A percentile compares a stretch with the other conserved stretches of the same genome.
Conservation (phyloP, 2,329 filamentous ascomycete species). For the Trematosphaeria pertusa region DNA sequence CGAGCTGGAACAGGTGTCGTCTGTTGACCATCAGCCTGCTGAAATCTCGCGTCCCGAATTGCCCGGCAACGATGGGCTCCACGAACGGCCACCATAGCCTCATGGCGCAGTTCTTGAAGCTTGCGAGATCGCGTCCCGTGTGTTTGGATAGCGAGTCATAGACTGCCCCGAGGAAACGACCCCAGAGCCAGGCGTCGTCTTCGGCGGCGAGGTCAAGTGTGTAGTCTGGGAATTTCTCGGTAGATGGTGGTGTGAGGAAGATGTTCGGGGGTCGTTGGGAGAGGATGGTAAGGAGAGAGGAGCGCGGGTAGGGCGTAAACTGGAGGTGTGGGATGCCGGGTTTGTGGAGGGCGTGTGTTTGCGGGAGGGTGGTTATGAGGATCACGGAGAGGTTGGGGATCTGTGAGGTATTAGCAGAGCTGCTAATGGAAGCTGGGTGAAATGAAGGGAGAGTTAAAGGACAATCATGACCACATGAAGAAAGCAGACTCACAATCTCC, state of each 20-base stretch:
- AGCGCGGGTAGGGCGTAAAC: constrained; percentile 84
- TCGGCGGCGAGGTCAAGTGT: constrained; percentile 56
- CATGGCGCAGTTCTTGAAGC: constrained; percentile 72
- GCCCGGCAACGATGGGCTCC: constrained; percentile 76
- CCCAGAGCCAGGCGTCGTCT: constrained; percentile 75
- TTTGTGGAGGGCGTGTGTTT: constrained; percentile 72
- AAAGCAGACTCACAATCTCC: constrained; percentile 78
- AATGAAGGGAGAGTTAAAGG: constrained; percentile 4
- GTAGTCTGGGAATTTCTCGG: constrained; percentile 54
- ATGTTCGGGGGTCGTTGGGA: constrained; percentile 57
- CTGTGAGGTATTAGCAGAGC: constrained; percentile 54
- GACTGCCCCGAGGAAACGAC: constrained; percentile 80
- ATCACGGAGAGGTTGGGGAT: constrained; percentile 79
- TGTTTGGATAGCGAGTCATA: constrained; percentile 86
- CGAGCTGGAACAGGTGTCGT: constrained; percentile 74
- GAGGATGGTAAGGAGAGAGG: constrained; percentile 80
- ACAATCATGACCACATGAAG: no score
- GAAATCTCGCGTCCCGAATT: constrained; percentile 80
- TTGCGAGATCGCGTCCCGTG: constrained; percentile 78
- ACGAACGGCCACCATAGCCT: constrained; percentile 88
- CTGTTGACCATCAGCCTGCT: constrained; percentile 78
- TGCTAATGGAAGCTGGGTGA: constrained; percentile 9
- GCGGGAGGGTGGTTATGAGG: constrained; percentile 76
- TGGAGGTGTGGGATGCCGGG: constrained; percentile 77
- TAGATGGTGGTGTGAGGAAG: constrained; percentile 47